Conservation (phyloP, 2,329 filamentous ascomycete species). For the Pyrenochaeta sp. region DNA sequence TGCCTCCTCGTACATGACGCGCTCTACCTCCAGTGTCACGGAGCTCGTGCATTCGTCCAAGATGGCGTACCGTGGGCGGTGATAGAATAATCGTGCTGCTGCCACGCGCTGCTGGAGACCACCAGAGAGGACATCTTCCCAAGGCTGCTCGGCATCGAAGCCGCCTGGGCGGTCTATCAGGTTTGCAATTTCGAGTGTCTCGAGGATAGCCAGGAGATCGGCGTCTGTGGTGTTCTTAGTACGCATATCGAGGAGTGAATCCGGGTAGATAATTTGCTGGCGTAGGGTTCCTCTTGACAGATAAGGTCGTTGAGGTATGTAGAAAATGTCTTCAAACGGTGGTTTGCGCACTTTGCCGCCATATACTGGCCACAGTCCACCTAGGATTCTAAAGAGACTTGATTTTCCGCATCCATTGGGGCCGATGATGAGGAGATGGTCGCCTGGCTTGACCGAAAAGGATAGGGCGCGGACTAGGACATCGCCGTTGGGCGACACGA, state of each 20-base stretch:
- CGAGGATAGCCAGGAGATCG: slow-evolving; percentile 79
- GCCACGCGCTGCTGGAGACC: slow-evolving; percentile 95
- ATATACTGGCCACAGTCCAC: slow-evolving; percentile 97
- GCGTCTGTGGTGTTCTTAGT: slow-evolving; percentile 82
- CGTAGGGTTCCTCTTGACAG: slow-evolving; percentile 90
- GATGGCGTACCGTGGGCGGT: slow-evolving; percentile 91
- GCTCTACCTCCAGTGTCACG: slow-evolving; percentile 94
- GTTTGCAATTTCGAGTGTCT: slow-evolving; percentile 81
- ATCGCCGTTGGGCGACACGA: slow-evolving; percentile 96
- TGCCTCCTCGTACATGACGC: slow-evolving; percentile 96
- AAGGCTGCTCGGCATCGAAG: slow-evolving; percentile 95
- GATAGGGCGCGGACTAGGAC: slow-evolving; percentile 86
- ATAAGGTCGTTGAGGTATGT: slow-evolving; percentile 96
- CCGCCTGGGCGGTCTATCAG: slow-evolving; percentile 81
- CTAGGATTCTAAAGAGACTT: slow-evolving; percentile 93
- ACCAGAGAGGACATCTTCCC: slow-evolving; percentile 91
- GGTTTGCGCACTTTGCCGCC: slow-evolving; percentile 93
- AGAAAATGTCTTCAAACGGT: slow-evolving; percentile 92
- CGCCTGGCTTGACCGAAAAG: slow-evolving; percentile 84
- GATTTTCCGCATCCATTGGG: slow-evolving; percentile 98
- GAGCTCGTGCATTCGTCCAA: slow-evolving; percentile 95
- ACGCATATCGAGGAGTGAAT: slow-evolving; percentile 86
- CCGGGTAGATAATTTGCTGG: slow-evolving; percentile 96
- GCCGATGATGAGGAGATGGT: slow-evolving; percentile 92
- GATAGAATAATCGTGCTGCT: slow-evolving; percentile 95